phyloP scores from a whole-genome alignment of 768 basidiomycete genomes.

The Lenzites betulinus region DNA sequence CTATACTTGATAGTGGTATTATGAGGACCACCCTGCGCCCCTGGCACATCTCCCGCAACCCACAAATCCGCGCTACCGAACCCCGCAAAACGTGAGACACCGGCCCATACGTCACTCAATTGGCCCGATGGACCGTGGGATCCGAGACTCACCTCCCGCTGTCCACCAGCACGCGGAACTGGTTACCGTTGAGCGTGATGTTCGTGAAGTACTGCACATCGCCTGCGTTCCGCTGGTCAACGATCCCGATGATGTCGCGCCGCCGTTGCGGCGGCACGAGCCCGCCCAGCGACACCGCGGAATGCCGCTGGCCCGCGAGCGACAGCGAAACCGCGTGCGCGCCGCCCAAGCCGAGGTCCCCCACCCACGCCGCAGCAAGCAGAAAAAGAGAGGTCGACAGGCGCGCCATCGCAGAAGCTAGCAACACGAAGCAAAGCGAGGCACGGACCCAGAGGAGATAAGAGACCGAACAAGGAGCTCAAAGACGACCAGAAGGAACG shows the following conservation, averaged over 20 bases:
- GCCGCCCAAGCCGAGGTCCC: not conserved
- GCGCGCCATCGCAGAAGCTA: slow-evolving; percentile 13
- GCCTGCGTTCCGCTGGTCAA: slow-evolving; percentile 20
- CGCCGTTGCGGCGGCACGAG: slow-evolving; percentile 14
- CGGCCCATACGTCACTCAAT: too few species aligned
- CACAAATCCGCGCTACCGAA: slow-evolving; percentile 33
- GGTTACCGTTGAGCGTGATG: slow-evolving; percentile 30
- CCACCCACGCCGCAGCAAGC: slow-evolving; percentile 22
- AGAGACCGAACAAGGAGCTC: too few species aligned
- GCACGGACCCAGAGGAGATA: too few species aligned
- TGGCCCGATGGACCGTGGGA: too few species aligned
- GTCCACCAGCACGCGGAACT: slow-evolving; percentile 32
- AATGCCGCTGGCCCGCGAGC: slow-evolving; percentile 13
- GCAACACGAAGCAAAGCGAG: too few species aligned
- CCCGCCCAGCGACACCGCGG: slow-evolving; percentile 5
- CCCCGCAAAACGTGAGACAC: not conserved
- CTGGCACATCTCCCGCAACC: slow-evolving; percentile 30
- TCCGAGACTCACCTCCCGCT: slow-evolving; percentile 32
- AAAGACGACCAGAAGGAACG: too few species aligned
- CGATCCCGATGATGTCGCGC: slow-evolving; percentile 3
- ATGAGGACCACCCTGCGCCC: slow-evolving; percentile 25
- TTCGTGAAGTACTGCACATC: slow-evolving; percentile 34
- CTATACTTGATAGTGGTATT: slow-evolving; percentile 27
- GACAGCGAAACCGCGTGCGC: slow-evolving; percentile 22
- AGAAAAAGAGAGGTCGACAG: slow-evolving; percentile 20